Evolutionary conservation across 495 filamentous ascomycete genomes (phyloP).

Genomic region (Penicillium steckii): DNA sequence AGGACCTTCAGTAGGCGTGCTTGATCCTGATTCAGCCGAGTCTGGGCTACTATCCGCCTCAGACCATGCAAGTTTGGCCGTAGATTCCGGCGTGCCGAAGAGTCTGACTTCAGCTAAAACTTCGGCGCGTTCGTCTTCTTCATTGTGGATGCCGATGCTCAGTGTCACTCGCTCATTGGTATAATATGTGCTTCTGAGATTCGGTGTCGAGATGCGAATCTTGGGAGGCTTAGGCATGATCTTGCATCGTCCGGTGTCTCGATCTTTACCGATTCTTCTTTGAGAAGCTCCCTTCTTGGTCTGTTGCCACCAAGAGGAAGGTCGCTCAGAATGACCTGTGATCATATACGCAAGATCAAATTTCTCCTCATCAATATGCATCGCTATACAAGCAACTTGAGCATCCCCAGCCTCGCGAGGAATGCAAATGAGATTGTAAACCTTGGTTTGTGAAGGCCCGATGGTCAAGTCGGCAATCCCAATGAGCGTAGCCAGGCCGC

Average conservation of each 20-base stretch:
- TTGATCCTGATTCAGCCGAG: conserved; percentile 17
- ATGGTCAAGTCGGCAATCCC: conserved; percentile 68
- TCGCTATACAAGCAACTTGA: conserved; percentile 59
- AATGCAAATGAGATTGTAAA: conserved; percentile 68
- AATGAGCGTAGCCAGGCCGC: conserved; percentile 38
- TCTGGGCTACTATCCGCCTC: conserved; percentile 29
- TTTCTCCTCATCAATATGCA: conserved; percentile 58
- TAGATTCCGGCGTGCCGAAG: conserved; percentile 55
- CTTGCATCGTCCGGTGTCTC: conserved; percentile 48
- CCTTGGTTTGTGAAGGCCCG: conserved; percentile 62
- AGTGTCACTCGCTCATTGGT: conserved; percentile 72
- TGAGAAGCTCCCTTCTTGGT: conserved; percentile 34
- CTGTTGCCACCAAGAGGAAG: conserved; percentile 55
- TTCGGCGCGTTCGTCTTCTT: conserved; percentile 77
- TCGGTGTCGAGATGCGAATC: conserved; percentile 66
- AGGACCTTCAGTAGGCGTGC: conserved; percentile 29
- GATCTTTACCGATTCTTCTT: conserved; percentile 40
- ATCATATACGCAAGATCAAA: conserved; percentile 70
- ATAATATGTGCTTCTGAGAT: conserved; percentile 70
- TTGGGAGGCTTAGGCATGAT: conserved; percentile 91
- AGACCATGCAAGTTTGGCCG: conserved; percentile 49
- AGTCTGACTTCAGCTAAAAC: conserved; percentile 66
- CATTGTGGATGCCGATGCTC: conserved; percentile 70
- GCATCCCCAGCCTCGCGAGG: conserved; percentile 81
- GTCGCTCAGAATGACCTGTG: conserved; percentile 42